phyloP scores from a whole-genome alignment of 2,329 filamentous ascomycete species.

The Exophiala calicioides region DNA sequence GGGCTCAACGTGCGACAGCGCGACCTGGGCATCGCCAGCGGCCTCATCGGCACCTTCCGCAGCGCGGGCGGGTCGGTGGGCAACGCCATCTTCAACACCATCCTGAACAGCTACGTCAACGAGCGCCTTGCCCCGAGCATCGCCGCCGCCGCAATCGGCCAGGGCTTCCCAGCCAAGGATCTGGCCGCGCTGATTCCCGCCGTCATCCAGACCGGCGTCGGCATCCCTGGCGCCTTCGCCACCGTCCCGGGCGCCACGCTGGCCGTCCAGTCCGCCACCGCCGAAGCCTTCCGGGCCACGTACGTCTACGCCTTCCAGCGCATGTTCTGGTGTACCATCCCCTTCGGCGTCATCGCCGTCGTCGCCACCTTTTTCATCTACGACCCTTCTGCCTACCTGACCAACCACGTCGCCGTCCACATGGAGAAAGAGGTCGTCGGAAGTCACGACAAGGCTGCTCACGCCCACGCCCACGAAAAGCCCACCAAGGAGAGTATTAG shows the following conservation, averaged over 20 bases:
- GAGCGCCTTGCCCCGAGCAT: constrained; percentile 4
- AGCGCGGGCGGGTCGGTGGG: constrained; percentile 28
- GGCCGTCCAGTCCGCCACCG: constrained; percentile 38
- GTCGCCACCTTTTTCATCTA: constrained; percentile 11
- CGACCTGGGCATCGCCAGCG: constrained; percentile 20
- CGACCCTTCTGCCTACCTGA: constrained; percentile 18
- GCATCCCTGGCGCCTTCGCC: constrained; percentile 29
- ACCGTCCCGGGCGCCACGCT: constrained; percentile 40
- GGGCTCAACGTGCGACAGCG: constrained; percentile 15
- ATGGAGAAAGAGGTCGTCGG: too few relatives aligned
- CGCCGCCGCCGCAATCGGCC: constrained; percentile 36
- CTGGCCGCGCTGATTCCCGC: constrained; percentile 39
- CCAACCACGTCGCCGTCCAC: constrained; percentile 18
- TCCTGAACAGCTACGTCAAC: constrained; percentile 24
- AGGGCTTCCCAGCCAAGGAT: constrained; percentile 40
- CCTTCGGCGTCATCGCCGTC: constrained; percentile 27
- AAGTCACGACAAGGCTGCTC: too few relatives aligned
- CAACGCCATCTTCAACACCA: constrained; percentile 32
- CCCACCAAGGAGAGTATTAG: too few relatives aligned
- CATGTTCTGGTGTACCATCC: constrained; percentile 39
- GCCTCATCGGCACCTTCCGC: constrained; percentile 22
- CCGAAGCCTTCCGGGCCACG: constrained; percentile 40
- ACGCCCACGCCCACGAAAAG: too few relatives aligned
- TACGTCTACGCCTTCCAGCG: constrained; percentile 48
- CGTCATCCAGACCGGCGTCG: constrained; percentile 35